Evolutionary conservation across 352 stramenopile genomes (phyloP), one percentile per base, ranked within the genome.

Genomic region (Globisporangium carolinianum): DNA sequence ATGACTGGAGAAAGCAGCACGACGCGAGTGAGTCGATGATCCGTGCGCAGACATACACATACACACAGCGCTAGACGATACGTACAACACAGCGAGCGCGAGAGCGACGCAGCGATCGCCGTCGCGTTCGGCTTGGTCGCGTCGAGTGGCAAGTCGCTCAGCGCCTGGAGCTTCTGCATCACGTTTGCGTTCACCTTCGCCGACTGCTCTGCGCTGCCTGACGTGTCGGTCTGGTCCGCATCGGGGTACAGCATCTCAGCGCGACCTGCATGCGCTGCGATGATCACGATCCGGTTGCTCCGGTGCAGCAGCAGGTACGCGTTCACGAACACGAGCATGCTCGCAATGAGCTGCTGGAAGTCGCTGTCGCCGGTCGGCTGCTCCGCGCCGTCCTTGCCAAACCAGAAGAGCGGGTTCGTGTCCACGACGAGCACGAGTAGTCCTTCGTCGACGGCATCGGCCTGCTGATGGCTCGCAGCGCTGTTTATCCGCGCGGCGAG

Each of bases 281-380:
- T 79, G 53, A 94, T 79, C 53, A 92, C 78, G 58, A 94, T 87
- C 47, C 81, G 80, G 60, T 94, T 94, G 68, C 76, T 94, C 57
- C 84, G 80, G 55, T 92, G 80, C 46, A 92, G 78, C 55, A 94
- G 65, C 63, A 94, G 67, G 68, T 92, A 94, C 61, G 84, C 83
- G 65, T 91, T 94, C 59, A 92, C 83, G 55, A 91, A 94, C 68
- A 94, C 79, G 50, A 94, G 76, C 47, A 73, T 73, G 62, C 76
- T 89, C 9, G 79, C 77, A 48, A 94, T 79, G 42, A 90, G 71
- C 62, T 86, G 75, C 73, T 89, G 73, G 41, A 87, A 73, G 47
- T 52, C 61, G 7, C 49, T 52, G 17, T 60, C 64, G 57, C 71
- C 71, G 48, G 24, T 53, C 41, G 66, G 58, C 61, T 73, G 48